Evolutionary conservation across 768 basidiomycete species (phyloP), one percentile per base, ranked within the genome.

Genomic region (Amanita fuliginea): DNA sequence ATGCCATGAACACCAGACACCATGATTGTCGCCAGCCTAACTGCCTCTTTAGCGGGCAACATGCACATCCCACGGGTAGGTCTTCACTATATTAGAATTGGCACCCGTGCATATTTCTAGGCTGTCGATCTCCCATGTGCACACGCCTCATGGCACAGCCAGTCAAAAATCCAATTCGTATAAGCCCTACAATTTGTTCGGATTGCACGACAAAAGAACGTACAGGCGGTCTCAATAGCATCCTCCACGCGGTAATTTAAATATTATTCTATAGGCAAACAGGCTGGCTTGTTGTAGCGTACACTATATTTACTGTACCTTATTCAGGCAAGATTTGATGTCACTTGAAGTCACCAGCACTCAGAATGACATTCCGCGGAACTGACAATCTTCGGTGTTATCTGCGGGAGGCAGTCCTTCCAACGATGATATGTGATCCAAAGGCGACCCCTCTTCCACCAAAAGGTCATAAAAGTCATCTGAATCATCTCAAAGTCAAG

Each of bases 1-100:
- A 78, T 51, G 74, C 77, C 47, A 82, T 88, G 77, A 76, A 81
- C 39, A 84, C 84, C 16, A 75, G 71, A 49, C 63, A 74, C 42
- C 76, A 83, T 57, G 86, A 88, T 59, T 88, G 86, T 56, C 61
- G 77, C 41, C 68, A 69, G 53, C 59, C 67, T 3, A 76, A 81
- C 55, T 88, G 86, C 63, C 62, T 86, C 54, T 88, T 88, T 63
- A 87, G 86, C 60, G 62, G 67, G 58, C 69, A 81, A 52, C 85
- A 88, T 54, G 57, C 62, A 14, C 82, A 83, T 60, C 67, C 64
- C 44, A 62, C 70, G 46, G 77, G 83, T 81, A 55, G 59, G 56
- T 57, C 49, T 13, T 33, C 26, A 40, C n/a, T 19, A 39, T 24
- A 26, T 5, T 3, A 16, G 24, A 36, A 11, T 18, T 16, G 49